Percentiles rank a stretch among this genome's conserved stretches.
Conservation (phyloP, 352 stramenopile genomes). For the Globisporangium irregulare region DNA sequence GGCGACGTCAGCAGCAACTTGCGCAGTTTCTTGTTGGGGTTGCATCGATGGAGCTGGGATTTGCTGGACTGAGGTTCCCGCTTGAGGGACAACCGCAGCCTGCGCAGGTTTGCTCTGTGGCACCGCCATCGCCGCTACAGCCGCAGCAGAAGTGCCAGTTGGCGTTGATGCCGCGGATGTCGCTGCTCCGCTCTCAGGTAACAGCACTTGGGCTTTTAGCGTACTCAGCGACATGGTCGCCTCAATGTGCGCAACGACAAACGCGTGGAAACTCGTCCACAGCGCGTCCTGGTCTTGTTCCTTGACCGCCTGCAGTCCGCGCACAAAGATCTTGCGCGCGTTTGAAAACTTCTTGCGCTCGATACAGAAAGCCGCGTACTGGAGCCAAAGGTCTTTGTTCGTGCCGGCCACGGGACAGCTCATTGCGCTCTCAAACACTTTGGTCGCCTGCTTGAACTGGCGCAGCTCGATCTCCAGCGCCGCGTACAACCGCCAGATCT, state of each 20-base stretch:
- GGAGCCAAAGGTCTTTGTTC: slow-evolving; percentile 45
- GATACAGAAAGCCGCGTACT: slow-evolving; percentile 73
- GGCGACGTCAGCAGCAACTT: neutral
- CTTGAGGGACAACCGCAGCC: neutral
- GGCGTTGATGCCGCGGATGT: slow-evolving; percentile 6
- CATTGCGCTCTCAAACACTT: slow-evolving; percentile 67
- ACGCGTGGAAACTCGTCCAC: slow-evolving; percentile 60
- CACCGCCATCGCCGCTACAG: neutral
- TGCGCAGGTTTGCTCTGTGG: slow-evolving; percentile 1
- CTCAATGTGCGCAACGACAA: slow-evolving; percentile 62
- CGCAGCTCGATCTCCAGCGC: slow-evolving; percentile 73
- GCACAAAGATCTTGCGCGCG: slow-evolving; percentile 70
- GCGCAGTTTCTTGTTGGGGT: neutral
- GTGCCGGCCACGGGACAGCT: slow-evolving; percentile 41
- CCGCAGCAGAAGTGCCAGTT: slow-evolving; percentile 7
- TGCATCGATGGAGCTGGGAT: neutral
- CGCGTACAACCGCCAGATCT: slow-evolving; percentile 58
- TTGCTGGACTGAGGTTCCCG: neutral
- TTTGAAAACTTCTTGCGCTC: slow-evolving; percentile 75
- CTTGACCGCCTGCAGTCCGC: slow-evolving; percentile 41
- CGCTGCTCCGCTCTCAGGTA: slow-evolving; percentile 33
- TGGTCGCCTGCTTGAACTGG: slow-evolving; percentile 84
- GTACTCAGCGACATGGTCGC: slow-evolving; percentile 43
- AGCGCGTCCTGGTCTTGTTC: slow-evolving; percentile 37
- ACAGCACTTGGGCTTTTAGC: slow-evolving; percentile 52